A percentile compares a stretch with the other conserved stretches of the same genome.
phyloP scores from a whole-genome alignment of 1,139 yeast species.

The Barnettozyma hawaiiensis region DNA sequence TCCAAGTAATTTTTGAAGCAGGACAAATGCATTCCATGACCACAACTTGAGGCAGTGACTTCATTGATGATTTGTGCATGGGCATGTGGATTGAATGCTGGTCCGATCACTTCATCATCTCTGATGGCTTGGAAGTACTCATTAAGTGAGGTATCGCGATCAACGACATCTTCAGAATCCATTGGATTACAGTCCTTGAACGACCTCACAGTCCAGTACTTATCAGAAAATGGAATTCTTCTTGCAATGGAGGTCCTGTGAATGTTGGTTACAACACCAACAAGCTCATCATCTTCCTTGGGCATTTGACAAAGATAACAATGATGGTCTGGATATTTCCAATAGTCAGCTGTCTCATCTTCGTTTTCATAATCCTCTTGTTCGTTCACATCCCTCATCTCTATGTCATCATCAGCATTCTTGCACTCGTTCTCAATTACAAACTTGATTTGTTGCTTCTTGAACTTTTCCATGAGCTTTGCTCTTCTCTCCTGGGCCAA shows the following conservation, averaged over 20 bases:
- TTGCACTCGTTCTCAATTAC: slow-evolving; percentile 40
- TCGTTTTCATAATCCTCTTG: neutral
- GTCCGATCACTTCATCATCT: slow-evolving; percentile 51
- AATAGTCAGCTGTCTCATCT: slow-evolving; percentile 30
- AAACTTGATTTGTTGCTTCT: slow-evolving; percentile 70
- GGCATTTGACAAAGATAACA: slow-evolving; percentile 91
- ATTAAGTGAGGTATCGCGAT: slow-evolving; percentile 33
- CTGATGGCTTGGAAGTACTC: slow-evolving; percentile 35
- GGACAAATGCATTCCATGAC: slow-evolving; percentile 86
- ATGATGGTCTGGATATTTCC: slow-evolving; percentile 75
- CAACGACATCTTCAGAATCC: slow-evolving; percentile 36
- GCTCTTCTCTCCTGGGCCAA: slow-evolving; percentile 69
- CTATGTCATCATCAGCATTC: slow-evolving; percentile 32
- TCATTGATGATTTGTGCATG: slow-evolving; percentile 29
- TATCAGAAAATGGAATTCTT: slow-evolving; percentile 54
- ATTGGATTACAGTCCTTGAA: slow-evolving; percentile 50
- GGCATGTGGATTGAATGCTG: slow-evolving; percentile 52
- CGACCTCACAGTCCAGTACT: slow-evolving; percentile 62
- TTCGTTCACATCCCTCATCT: slow-evolving; percentile 30
- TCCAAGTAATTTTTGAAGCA: slow-evolving; percentile 65
- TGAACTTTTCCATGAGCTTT: slow-evolving; percentile 70
- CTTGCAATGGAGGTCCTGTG: slow-evolving; percentile 58
- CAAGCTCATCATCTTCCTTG: slow-evolving; percentile 59
- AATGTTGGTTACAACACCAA: slow-evolving; percentile 66
- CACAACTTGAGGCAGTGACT: slow-evolving; percentile 74